phyloP scores from a whole-genome alignment of 768 basidiomycete species.

The Serpula lacrymans region DNA sequence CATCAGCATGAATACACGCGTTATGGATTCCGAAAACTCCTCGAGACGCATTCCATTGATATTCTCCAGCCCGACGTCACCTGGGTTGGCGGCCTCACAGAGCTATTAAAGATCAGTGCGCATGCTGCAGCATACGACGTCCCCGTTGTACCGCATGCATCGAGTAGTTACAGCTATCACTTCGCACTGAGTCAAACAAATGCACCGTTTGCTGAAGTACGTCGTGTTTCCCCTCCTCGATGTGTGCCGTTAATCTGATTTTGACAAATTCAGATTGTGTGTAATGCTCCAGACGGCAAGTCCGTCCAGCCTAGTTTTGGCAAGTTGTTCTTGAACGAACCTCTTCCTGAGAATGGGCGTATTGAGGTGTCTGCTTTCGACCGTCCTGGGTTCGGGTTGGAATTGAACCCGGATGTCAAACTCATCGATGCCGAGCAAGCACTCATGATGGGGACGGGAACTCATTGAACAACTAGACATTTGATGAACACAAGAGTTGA shows the following conservation, averaged over 20 bases:
- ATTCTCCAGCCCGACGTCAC: conserved; percentile 30
- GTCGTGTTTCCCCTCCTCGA: conserved; percentile 3
- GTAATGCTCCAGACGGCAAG: conserved; percentile 40
- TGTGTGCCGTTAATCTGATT: background rate
- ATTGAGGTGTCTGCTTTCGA: conserved; percentile 29
- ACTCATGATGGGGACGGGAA: background rate
- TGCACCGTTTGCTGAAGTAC: conserved; percentile 32
- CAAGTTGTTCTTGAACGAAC: conserved; percentile 40
- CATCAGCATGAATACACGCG: conserved; percentile 28
- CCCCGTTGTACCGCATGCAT: conserved; percentile 45
- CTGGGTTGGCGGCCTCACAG: conserved; percentile 30
- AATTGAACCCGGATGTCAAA: conserved; percentile 35
- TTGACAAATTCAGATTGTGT: conserved; percentile 19
- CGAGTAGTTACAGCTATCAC: conserved; percentile 45
- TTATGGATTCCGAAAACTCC: conserved; percentile 30
- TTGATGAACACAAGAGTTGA: too few species aligned
- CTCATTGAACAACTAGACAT: too few species aligned
- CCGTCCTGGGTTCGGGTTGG: conserved; percentile 38
- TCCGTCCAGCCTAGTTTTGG: conserved; percentile 39
- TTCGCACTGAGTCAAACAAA: conserved; percentile 41
- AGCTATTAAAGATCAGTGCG: conserved; percentile 29
- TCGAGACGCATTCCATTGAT: conserved; percentile 26
- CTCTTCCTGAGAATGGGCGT: conserved; percentile 33
- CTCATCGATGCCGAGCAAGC: conserved; percentile 13
- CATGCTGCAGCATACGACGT: conserved; percentile 45